Base-by-base conservation (phyloP, 2,329 filamentous ascomycete species). In the Cadophora sp. region DNA sequence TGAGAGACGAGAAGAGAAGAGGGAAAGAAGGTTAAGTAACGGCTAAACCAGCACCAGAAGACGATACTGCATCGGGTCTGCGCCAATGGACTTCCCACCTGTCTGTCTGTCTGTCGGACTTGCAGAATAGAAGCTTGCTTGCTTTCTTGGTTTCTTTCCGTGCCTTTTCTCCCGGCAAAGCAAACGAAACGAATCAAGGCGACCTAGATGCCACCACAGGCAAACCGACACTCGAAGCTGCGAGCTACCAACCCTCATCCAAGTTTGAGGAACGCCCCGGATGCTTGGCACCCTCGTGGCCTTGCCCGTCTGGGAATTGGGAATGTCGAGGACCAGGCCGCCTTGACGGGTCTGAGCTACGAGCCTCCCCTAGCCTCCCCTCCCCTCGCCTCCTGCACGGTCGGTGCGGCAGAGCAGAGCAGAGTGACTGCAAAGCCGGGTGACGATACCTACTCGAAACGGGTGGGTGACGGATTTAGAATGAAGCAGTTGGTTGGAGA, bases 391-490 rank as follows among this genome's bases (percentile, higher is more conserved):
- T 30, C 27, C 27, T 30, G 27, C 6, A 30, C 3, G 27, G 27
- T 30, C 27, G 27, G 27, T 30, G 27, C 27, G 27, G 27, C 27
- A 30, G 27, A 30, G 27, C 27, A 30, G 27, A 30, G 27, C 27
- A 30, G 27, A 30, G 27, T 6, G 6, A 3, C 27, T 30, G 27
- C 27, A 30, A 6, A 30, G 27, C 27, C 6, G 27, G 27, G 22
- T 51, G 48, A 51, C 48, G 48, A 51, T 51, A 13, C 22, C 30
- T 51, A 13, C 22, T 51, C 27, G 50, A n/a, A 33, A 53, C 16
- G 50, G 24, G 50, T 33, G 50, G 50, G 50, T 9, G 50, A 53
- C 50, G 50, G 50, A 53, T 33, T 53, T 53, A 53, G 50, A 53
- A 53, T n/a, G 14, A 30, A 33, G 27, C n/a, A 33, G 13, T 11